These are phyloP conservation scores for Peziza echinospora DNA, from an alignment of 495 filamentous ascomycete species.

Conservation along the genomic window DNA sequence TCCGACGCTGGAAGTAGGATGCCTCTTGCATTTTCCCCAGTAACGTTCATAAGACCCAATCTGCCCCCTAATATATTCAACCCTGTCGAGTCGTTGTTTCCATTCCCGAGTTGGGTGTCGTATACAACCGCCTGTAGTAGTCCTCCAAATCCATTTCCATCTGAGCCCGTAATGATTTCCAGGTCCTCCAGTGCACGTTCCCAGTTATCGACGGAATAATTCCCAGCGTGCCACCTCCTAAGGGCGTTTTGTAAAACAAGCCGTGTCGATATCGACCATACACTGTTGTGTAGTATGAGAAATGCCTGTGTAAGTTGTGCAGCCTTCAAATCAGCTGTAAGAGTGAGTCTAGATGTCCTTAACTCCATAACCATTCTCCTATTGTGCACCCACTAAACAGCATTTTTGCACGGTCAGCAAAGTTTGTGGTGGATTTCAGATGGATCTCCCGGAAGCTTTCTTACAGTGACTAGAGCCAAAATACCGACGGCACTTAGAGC, in stretches of 20 bases:
- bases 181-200: slow-evolving; percentile 27
- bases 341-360: slow-evolving; percentile 27
- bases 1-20: slow-evolving; percentile 27
- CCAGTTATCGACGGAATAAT: slow-evolving; percentile 34
- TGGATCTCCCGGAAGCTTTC: too few relatives aligned
- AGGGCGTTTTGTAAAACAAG: slow-evolving; percentile 35
- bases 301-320: slow-evolving; percentile 39
- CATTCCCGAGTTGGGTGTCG: slow-evolving; percentile 25
- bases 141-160: slow-evolving; percentile 19
- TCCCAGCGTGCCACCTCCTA: slow-evolving; percentile 30
- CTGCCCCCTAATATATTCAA: slow-evolving; percentile 6
- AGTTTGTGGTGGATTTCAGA: too few relatives aligned
- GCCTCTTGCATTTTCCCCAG: slow-evolving; percentile 22
- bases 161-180: slow-evolving; percentile 26
- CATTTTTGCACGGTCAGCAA: too few relatives aligned
- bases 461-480: slow-evolving; percentile 40
- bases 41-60: slow-evolving; percentile 30
- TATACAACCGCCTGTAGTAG: slow-evolving; percentile 32
- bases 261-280: slow-evolving; percentile 33
- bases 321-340: slow-evolving; percentile 70
- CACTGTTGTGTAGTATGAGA: slow-evolving; percentile 32
- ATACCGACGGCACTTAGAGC: slow-evolving; percentile 37
- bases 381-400: slow-evolving; percentile 38
- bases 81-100: slow-evolving; percentile 10
- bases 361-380: slow-evolving; percentile 38